Evolutionary conservation across 1,284 basidiomycete species (phyloP).

Genomic region (Boletus subluridellus): DNA sequence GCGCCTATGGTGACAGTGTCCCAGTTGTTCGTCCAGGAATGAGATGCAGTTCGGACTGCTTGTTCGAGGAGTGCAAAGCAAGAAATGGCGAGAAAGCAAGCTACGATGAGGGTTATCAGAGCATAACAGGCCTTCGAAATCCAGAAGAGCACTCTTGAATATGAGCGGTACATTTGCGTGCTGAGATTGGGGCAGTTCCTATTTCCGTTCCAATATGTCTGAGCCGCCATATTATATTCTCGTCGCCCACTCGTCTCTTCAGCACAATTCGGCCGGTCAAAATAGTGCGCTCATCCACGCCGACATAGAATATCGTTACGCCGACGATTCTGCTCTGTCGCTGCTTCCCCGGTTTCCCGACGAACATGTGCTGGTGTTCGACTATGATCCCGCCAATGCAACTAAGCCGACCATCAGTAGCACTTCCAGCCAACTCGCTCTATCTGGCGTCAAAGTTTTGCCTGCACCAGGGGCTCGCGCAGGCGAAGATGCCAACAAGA

Average conservation of each 20-base stretch:
- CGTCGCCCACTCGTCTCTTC: slow-evolving; percentile 50
- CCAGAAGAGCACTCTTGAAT: slow-evolving; percentile 21
- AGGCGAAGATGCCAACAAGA: slow-evolving; percentile 46
- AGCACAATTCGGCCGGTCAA: slow-evolving; percentile 32
- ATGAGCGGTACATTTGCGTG: slow-evolving; percentile 23
- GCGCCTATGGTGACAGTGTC: slow-evolving; percentile 63
- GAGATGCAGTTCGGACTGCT: slow-evolving; percentile 59
- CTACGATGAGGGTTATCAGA: slow-evolving; percentile 51
- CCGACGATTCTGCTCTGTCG: slow-evolving; percentile 64
- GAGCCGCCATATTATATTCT: slow-evolving; percentile 60
- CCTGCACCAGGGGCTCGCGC: slow-evolving; percentile 66
- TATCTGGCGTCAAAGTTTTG: slow-evolving; percentile 57
- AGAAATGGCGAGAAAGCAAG: slow-evolving; percentile 58
- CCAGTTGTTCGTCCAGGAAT: slow-evolving; percentile 56
- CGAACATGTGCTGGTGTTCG: slow-evolving; percentile 69
- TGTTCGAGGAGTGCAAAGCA: slow-evolving; percentile 63
- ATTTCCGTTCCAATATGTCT: slow-evolving; percentile 13
- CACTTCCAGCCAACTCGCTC: slow-evolving; percentile 56
- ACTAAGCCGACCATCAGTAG: slow-evolving; percentile 50
- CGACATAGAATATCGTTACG: slow-evolving; percentile 74
- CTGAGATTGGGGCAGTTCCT: neutral
- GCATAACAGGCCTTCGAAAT: slow-evolving; percentile 41
- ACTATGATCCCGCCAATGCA: slow-evolving; percentile 48
- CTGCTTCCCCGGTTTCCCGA: slow-evolving; percentile 55
- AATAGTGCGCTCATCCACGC: slow-evolving; percentile 59